These are phyloP conservation scores for Neurospora sp. DNA, from an alignment of 2,329 filamentous ascomycete species.

Conservation along the genomic window DNA sequence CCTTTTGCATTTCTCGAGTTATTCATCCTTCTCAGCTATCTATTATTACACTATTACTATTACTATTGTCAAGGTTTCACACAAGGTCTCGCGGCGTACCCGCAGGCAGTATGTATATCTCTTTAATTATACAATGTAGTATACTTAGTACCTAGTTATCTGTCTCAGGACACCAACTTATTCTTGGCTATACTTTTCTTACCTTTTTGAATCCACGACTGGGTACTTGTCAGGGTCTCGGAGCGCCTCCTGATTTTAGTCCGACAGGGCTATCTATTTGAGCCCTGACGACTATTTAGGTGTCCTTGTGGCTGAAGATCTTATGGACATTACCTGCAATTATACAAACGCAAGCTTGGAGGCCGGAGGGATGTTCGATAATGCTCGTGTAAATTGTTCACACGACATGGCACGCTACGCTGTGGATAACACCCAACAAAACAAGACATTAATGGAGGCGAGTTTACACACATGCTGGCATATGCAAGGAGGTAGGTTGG, in stretches of 20 bases:
- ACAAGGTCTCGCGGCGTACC: neutral
- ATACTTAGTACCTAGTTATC: neutral
- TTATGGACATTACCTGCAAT: too few species aligned
- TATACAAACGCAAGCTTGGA: too few species aligned
- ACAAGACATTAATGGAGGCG: too few species aligned
- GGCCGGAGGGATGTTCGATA: too few species aligned
- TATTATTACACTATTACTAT: neutral
- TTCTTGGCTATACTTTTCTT: neutral
- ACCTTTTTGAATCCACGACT: neutral
- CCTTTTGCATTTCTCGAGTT: neutral
- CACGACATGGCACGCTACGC: too few species aligned
- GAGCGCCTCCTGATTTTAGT: too few species aligned
- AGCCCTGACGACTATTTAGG: too few species aligned
- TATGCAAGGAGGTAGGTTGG: neutral
- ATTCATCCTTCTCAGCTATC: neutral
- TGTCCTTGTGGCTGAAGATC: too few species aligned
- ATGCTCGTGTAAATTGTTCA: too few species aligned
- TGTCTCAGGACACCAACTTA: neutral
- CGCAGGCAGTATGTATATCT: neutral
- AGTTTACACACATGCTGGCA: neutral
- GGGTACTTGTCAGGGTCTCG: too few species aligned
- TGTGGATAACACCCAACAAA: too few species aligned
- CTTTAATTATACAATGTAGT: neutral
- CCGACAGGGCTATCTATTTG: too few species aligned
- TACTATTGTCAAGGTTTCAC: neutral